Evolutionary conservation across 371 early-diverging fungal species (phyloP).

Genomic region (Lichtheimia corymbifera): DNA sequence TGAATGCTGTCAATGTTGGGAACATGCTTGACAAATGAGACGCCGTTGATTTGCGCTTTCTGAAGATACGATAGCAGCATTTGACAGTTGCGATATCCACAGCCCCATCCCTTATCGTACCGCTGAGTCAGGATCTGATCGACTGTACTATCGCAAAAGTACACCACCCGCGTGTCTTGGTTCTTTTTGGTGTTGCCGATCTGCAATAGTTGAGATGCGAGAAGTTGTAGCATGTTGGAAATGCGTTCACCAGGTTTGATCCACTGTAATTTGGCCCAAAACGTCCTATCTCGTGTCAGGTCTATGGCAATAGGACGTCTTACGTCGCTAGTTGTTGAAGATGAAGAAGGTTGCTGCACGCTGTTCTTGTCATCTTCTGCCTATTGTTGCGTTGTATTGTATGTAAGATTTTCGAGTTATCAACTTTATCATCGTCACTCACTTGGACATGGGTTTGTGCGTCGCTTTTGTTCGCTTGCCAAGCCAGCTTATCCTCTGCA

Average conservation of each 20-base stretch:
- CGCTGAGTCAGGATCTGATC: conserved; percentile 32
- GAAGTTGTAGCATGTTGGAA: conserved; percentile 1
- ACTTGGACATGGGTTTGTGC: neutral
- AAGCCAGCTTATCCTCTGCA: neutral
- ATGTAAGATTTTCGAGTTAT: neutral
- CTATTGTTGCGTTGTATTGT: neutral
- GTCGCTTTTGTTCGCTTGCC: neutral
- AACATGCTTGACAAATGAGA: conserved; percentile 15
- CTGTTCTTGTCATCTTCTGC: neutral
- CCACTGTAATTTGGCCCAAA: neutral
- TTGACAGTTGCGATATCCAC: conserved; percentile 70
- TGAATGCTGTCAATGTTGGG: conserved; percentile 52
- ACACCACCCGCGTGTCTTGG: neutral
- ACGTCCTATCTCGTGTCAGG: neutral
- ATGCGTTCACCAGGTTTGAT: neutral
- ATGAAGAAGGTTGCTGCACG: too few relatives aligned
- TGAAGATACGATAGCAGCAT: conserved; percentile 58
- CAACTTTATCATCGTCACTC: neutral
- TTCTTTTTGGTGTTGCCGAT: neutral
- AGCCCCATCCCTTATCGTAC: conserved; percentile 61
- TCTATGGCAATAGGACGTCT: too few relatives aligned
- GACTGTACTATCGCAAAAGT: conserved; percentile 30
- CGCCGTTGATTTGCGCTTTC: conserved; percentile 10
- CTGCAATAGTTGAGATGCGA: neutral
- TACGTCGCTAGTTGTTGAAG: neutral